Percentiles rank a stretch among this genome's conserved stretches.
Conservation (phyloP, 306 rosid species). For the Quercus dentata region DNA sequence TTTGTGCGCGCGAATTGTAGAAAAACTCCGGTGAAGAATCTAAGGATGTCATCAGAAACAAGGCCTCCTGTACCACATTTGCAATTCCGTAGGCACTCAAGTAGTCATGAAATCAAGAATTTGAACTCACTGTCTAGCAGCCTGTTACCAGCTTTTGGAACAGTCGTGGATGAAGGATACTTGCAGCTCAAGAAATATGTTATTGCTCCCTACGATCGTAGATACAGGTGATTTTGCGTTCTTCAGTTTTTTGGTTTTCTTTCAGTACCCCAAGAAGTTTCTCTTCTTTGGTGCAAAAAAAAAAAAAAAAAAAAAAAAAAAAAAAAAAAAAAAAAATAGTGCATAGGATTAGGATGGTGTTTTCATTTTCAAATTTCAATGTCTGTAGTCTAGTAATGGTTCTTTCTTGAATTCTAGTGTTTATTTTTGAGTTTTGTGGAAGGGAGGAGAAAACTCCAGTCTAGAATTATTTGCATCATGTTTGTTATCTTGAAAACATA, state of each 20-base stretch:
- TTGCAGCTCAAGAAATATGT: constrained; percentile 44
- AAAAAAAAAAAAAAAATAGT: too few species aligned
- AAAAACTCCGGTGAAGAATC: background rate
- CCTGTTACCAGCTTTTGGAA: constrained; percentile 72
- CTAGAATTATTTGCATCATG: too few species aligned
- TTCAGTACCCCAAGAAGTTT: background rate
- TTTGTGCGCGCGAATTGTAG: background rate
- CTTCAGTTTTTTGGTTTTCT: background rate
- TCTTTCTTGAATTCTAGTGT: background rate
- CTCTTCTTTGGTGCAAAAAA: background rate
- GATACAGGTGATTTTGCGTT: constrained; percentile 48
- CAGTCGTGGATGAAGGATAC: constrained; percentile 44
- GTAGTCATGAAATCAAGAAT: constrained; percentile 44
- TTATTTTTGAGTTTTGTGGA: background rate
- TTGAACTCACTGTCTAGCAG: constrained; percentile 67
- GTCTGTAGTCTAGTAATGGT: background rate
- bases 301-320: too few species aligned
- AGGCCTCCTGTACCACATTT: constrained; percentile 42
- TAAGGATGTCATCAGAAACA: constrained; percentile 19
- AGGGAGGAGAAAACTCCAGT: too few species aligned
- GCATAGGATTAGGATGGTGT: too few species aligned
- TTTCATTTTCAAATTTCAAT: too few species aligned
- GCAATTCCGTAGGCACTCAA: constrained; percentile 50
- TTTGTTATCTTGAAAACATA: too few species aligned
- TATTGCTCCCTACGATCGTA: constrained; percentile 61